Base-by-base conservation (phyloP, 108 stramenopile genomes). In the Cyclotella distinguenda region DNA sequence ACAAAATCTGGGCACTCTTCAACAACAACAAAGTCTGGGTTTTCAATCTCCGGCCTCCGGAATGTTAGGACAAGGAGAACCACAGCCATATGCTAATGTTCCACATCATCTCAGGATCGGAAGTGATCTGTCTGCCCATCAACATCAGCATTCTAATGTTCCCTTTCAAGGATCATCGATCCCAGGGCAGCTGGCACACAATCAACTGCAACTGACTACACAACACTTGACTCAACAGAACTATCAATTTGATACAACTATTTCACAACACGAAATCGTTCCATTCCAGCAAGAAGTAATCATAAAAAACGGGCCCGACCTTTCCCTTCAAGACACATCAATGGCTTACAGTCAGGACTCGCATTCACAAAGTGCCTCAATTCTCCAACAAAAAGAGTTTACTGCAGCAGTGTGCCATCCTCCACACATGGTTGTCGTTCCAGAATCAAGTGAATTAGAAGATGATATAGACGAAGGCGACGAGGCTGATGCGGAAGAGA, bases 401-500 rank as follows among this genome's bases (percentile, higher is more conserved):
- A 36, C 21, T 3, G 22, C 18, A 18, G 10, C 13, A 8, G 34
- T 3, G 13, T 19, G 36, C 28, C 51, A 53, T 12, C 58, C 58
- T 27, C 58, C 53, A 21, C 32, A 61, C 21, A 54, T 54, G 63
- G 69, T 53, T 33, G 35, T 35, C 25, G 53, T 33, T 19, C 43
- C 50, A 21, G 61, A 56, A 57, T 25, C 38, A 32, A 61, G 43
- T 31, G 53, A 48, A 27, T 4, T 40, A 15, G 58, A 60, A 38
- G 61, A 54, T 47, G 80, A 70, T 30, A 51, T 69, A 18, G 81
- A 69, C 18, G 62, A 64, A 36, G 78, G 77, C 13, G 75, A 70
- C 23, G 84, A 84, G 30, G 61, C 57, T 12, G 58, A 77, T 33
- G 51, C 65, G 8, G 90, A 84, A 55, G 85, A 91, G 68, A 64